These are phyloP conservation scores for Pleurotus tuber-regium DNA, from an alignment of 768 basidiomycete species.

Conservation along the genomic window DNA sequence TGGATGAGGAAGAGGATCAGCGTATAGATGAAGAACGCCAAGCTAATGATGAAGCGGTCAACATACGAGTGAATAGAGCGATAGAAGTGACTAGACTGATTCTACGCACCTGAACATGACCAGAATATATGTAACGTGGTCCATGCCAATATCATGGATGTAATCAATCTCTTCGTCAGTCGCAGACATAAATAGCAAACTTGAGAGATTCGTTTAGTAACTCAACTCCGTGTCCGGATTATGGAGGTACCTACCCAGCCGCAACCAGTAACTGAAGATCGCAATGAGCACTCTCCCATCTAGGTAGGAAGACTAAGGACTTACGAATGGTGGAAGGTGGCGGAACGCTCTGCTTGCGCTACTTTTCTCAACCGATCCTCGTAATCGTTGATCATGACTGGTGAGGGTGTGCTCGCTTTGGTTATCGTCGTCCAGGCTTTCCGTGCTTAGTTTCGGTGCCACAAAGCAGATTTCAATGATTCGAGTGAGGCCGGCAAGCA, in stretches of 20 bases:
- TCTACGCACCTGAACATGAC: constrained; percentile 72
- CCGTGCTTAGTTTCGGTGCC: constrained; percentile 30
- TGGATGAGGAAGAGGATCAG: constrained; percentile 69
- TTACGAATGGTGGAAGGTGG: constrained; percentile 85
- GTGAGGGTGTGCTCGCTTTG: constrained; percentile 69
- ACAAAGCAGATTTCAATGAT: constrained; percentile 87
- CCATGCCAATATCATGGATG: constrained; percentile 72
- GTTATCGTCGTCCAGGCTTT: constrained; percentile 43
- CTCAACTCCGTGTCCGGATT: neutral
- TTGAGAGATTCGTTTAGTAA: constrained; percentile 20
- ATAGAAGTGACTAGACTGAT: constrained; percentile 1
- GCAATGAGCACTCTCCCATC: constrained; percentile 10
- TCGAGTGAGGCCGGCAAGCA: constrained; percentile 77
- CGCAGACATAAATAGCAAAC: constrained; percentile 86
- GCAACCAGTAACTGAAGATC: constrained; percentile 59
- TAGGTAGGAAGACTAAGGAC: constrained; percentile 21
- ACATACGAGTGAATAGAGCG: neutral
- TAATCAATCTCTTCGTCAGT: constrained; percentile 87
- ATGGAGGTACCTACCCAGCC: constrained; percentile 51
- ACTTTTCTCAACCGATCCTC: constrained; percentile 23
- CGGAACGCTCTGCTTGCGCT: constrained; percentile 64
- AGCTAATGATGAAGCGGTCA: constrained; percentile 32
- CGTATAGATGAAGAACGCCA: constrained; percentile 77
- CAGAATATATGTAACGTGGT: constrained; percentile 87
- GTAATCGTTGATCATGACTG: constrained; percentile 24